Percentiles rank a stretch among this genome's conserved stretches.
Conservation (phyloP, 2,329 filamentous ascomycete genomes). For the Penicillium digitatum region DNA sequence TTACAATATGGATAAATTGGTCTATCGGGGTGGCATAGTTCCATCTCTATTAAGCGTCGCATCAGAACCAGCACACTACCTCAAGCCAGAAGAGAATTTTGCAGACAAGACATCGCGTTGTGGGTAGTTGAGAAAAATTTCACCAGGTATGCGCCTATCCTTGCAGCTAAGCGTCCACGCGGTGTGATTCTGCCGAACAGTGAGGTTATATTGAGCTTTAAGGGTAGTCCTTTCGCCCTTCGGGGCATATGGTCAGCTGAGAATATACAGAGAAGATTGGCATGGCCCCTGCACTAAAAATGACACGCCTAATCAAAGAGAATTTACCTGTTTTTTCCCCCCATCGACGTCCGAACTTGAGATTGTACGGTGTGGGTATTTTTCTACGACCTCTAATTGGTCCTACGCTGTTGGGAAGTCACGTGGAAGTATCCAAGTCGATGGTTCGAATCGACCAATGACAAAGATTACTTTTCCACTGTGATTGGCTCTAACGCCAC, state of each 20-base stretch:
- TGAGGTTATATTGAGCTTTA: constrained; percentile 23
- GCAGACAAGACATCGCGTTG: not conserved
- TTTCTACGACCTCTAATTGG: not conserved
- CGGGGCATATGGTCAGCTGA: constrained; percentile 60
- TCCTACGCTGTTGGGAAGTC: not conserved
- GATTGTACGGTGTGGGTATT: not conserved
- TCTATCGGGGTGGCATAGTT: not conserved
- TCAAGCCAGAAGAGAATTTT: too few species aligned
- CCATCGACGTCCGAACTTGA: too few species aligned
- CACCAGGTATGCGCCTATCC: not conserved
- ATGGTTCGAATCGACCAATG: not conserved
- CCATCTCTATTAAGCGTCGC: not conserved
- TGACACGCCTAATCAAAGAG: constrained; percentile 85
- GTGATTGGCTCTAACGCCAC: constrained; percentile 17
- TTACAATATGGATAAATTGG: not conserved
- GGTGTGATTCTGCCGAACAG: not conserved
- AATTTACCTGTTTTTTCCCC: constrained; percentile 68
- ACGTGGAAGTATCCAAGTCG: not conserved
- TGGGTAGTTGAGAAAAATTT: not conserved
- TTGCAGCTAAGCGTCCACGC: not conserved
- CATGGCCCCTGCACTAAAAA: constrained; percentile 87
- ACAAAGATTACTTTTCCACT: not conserved
- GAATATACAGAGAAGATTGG: constrained; percentile 75
- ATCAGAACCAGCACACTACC: too few species aligned
- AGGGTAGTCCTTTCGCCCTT: constrained; percentile 30